Percentiles rank a stretch among this genome's conserved stretches.
These are phyloP conservation scores for Stachybotrys chlorohalonatus DNA, from an alignment of 2,329 filamentous ascomycete species.

Conservation along the genomic window DNA sequence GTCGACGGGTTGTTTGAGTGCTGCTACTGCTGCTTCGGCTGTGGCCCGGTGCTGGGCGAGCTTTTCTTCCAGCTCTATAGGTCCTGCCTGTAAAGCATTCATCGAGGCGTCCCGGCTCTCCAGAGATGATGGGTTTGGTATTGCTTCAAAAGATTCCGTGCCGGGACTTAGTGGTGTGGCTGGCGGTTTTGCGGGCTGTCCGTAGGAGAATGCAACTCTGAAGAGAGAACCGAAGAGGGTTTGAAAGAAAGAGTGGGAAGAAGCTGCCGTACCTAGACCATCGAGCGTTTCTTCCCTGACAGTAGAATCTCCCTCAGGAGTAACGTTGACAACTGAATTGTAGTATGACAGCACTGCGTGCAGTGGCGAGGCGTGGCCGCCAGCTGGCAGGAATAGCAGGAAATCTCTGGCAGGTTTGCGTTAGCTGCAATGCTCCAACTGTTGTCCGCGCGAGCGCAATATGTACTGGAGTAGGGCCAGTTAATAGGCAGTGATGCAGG, in stretches of 20 bases:
- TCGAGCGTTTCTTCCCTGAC: constrained; percentile 85
- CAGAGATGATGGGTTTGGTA: background rate
- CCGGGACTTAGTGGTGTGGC: constrained; percentile 2
- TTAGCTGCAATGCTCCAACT: background rate
- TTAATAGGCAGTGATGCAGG: too few relatives aligned
- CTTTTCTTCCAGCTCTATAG: constrained; percentile 6
- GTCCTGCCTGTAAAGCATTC: constrained; percentile 1
- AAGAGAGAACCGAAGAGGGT: constrained; percentile 69
- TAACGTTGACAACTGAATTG: constrained; percentile 78
- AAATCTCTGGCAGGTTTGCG: constrained; percentile 59
- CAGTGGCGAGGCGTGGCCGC: constrained; percentile 59
- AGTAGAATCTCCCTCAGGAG: constrained; percentile 86
- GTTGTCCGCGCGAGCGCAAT: too few relatives aligned
- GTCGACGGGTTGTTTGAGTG: constrained; percentile 8
- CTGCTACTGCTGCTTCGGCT: constrained; percentile 10
- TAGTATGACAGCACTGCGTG: constrained; percentile 86
- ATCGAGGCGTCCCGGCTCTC: background rate
- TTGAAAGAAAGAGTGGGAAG: constrained; percentile 46
- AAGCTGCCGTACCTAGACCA: constrained; percentile 81
- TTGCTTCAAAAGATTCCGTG: background rate
- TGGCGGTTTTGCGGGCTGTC: constrained; percentile 19
- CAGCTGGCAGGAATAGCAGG: constrained; percentile 72
- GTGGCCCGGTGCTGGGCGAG: constrained; percentile 11
- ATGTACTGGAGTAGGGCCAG: too few relatives aligned
- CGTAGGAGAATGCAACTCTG: constrained; percentile 49